These are phyloP conservation scores for Penicillium polonicum DNA, from an alignment of 2,329 filamentous ascomycete genomes.

Conservation along the genomic window DNA sequence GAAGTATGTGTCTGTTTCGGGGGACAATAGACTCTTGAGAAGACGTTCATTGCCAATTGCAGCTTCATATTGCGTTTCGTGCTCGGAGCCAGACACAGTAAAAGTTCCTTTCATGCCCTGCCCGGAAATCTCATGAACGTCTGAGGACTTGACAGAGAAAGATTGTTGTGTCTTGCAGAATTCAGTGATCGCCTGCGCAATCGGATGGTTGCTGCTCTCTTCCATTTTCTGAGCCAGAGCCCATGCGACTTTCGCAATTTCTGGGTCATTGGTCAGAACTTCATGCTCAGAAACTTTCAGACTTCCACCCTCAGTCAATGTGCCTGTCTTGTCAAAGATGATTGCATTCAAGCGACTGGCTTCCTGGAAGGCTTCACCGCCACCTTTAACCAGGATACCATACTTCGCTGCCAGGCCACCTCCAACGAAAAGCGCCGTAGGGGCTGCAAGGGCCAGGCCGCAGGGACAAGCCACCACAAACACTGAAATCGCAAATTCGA, in stretches of 20 bases:
- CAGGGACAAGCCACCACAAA: conserved; percentile 87
- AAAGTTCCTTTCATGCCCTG: conserved; percentile 58
- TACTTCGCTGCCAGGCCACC: conserved; percentile 75
- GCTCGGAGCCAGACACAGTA: conserved; percentile 28
- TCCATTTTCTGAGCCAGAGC: conserved; percentile 53
- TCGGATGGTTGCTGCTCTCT: conserved; percentile 59
- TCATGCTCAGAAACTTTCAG: conserved; percentile 56
- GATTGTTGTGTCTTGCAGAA: conserved; percentile 45
- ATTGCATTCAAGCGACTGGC: conserved; percentile 74
- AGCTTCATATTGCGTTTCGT: conserved; percentile 42
- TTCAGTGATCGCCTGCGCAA: conserved; percentile 54
- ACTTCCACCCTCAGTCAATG: conserved; percentile 67
- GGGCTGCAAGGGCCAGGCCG: conserved; percentile 78
- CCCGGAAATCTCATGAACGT: conserved; percentile 56
- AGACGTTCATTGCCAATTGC: conserved; percentile 60
- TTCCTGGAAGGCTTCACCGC: conserved; percentile 82
- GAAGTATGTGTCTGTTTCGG: conserved; percentile 36
- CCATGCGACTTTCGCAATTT: conserved; percentile 43
- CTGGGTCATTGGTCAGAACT: conserved; percentile 36
- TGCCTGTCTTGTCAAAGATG: conserved; percentile 88
- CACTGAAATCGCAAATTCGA: conserved; percentile 73
- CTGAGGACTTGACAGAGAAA: conserved; percentile 29
- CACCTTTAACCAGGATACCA: conserved; percentile 79
- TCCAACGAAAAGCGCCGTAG: conserved; percentile 82
- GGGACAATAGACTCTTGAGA: conserved; percentile 35